A percentile compares a stretch with the other conserved stretches of the same genome.
Evolutionary conservation across 495 filamentous ascomycete species (phyloP).

Genomic region (Pyrenula massariospora): DNA sequence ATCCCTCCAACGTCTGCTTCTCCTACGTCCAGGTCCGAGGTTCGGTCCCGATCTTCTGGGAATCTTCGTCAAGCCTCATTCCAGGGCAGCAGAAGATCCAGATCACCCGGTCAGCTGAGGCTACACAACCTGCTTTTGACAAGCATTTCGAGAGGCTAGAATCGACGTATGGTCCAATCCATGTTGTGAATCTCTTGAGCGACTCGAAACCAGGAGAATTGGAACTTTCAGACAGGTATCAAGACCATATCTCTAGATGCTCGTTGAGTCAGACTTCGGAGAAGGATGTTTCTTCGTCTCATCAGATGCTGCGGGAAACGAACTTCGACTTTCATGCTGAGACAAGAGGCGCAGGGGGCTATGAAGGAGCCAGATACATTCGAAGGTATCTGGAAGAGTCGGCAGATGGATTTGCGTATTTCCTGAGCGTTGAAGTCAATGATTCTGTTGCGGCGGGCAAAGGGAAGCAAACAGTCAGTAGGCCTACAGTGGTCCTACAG

Average conservation of each 20-base stretch:
- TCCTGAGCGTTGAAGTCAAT: constrained; percentile 61
- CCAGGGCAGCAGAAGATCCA: constrained; percentile 93
- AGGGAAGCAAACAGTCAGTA: constrained; percentile 14
- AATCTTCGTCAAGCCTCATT: constrained; percentile 76
- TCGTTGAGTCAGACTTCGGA: constrained; percentile 41
- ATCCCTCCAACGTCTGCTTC: constrained; percentile 62
- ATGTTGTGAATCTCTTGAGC: constrained; percentile 86
- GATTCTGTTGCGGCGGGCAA: constrained; percentile 19
- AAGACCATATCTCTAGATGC: constrained; percentile 61
- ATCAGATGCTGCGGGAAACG: constrained; percentile 61
- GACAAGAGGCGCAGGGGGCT: constrained; percentile 75
- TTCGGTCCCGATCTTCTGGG: constrained; percentile 94
- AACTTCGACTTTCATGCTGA: constrained; percentile 95
- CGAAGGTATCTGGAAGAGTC: constrained; percentile 59
- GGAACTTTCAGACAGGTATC: constrained; percentile 67
- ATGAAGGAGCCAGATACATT: constrained; percentile 76
- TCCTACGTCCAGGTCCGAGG: constrained; percentile 90
- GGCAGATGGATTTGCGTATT: constrained; percentile 80
- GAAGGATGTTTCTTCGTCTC: constrained; percentile 36
- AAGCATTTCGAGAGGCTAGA: constrained; percentile 82
- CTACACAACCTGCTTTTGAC: constrained; percentile 89
- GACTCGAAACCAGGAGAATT: constrained; percentile 72
- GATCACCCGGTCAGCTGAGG: constrained; percentile 78
- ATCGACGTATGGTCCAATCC: constrained; percentile 74
- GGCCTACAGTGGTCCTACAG: constrained; percentile 60